A percentile compares a stretch with the other conserved stretches of the same genome.
Evolutionary conservation across 2,329 filamentous ascomycete genomes (phyloP).

Genomic region (Talaromyces sp.): DNA sequence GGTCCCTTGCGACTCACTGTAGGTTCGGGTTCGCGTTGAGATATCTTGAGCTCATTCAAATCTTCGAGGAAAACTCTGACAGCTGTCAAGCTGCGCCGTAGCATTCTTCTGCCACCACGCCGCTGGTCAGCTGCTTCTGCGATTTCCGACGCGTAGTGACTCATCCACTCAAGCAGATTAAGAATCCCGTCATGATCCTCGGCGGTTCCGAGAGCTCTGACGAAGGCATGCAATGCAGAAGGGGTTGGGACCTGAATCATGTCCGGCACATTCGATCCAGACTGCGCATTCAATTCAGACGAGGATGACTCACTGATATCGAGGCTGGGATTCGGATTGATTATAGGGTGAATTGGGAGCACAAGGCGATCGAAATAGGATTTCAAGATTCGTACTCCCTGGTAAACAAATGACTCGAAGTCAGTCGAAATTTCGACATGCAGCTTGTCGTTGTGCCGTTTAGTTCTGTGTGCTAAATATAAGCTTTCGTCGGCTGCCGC

Average conservation of each 20-base stretch:
- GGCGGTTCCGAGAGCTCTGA: constrained; percentile 37
- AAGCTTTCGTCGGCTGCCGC: constrained; percentile 25
- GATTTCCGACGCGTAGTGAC: constrained; percentile 27
- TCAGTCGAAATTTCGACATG: not conserved
- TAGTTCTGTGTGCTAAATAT: constrained; percentile 21
- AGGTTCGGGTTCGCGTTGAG: not conserved
- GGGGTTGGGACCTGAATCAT: constrained; percentile 35
- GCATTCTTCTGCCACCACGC: constrained; percentile 33
- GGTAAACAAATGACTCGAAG: constrained; percentile 28
- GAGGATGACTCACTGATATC: not conserved
- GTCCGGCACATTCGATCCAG: constrained; percentile 22
- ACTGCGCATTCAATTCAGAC: not conserved
- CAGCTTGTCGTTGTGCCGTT: constrained; percentile 10
- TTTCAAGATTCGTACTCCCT: constrained; percentile 31
- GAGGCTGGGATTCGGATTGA: not conserved
- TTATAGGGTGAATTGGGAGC: constrained; percentile 19
- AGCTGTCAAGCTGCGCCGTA: constrained; percentile 38
- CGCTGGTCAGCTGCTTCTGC: constrained; percentile 32
- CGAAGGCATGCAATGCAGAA: constrained; percentile 38
- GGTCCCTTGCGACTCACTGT: not conserved
- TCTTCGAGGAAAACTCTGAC: constrained; percentile 38
- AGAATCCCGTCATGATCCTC: constrained; percentile 38
- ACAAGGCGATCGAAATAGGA: constrained; percentile 33
- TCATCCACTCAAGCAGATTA: constrained; percentile 41
- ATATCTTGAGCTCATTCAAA: constrained; percentile 20